Evolutionary conservation across 2,329 filamentous ascomycete genomes (phyloP), one percentile per base, ranked within the genome.

Genomic region (Pseudogymnoascus verrucosus): DNA sequence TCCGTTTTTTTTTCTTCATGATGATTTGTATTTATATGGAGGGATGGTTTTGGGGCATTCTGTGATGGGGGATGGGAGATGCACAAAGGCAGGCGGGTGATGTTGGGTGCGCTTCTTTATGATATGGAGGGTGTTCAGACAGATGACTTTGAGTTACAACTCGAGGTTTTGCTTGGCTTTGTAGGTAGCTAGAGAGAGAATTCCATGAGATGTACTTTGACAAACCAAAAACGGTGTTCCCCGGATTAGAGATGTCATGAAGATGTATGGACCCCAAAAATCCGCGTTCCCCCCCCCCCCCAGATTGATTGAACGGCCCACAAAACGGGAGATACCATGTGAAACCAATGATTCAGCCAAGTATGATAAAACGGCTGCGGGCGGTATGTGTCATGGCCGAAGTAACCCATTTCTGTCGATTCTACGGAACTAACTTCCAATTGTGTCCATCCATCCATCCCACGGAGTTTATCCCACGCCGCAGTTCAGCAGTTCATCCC

Each of bases 11-110:
- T 21, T 51, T 54, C 47, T 57, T 57, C 51, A 57, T 57, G 51
- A 57, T 57, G 47, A 54, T 54, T 40, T 34, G 51, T 57, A 57
- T 57, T 57, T 57, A 57, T 57, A 57, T 57, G 51, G 51, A 36
- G 28, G 51, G 26, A 36, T 31, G 28, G n/a, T 19, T 57, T 57
- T 76, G 68, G 70, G 67, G 67, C 37, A 76, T 74, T 69, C 75
- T 72, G 60, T 68, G 68, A 82, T 82, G 76, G 78, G 77, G 61
- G 71, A 71, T 14, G 77, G 76, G 70, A 73, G 64, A 77, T 76
- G 65, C 73, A 73, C 62, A 68, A 67, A 64, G 63, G 64, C n/a
- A 11, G 19, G 31, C 10, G 64, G 60, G 64, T 65, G 64, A 59
- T 65, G 66, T 37, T 34, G 28, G 28, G 51, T 57, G 51, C 51